phyloP scores from a whole-genome alignment of 805 yeast species.

The Schizosaccharomyces japonicus region DNA sequence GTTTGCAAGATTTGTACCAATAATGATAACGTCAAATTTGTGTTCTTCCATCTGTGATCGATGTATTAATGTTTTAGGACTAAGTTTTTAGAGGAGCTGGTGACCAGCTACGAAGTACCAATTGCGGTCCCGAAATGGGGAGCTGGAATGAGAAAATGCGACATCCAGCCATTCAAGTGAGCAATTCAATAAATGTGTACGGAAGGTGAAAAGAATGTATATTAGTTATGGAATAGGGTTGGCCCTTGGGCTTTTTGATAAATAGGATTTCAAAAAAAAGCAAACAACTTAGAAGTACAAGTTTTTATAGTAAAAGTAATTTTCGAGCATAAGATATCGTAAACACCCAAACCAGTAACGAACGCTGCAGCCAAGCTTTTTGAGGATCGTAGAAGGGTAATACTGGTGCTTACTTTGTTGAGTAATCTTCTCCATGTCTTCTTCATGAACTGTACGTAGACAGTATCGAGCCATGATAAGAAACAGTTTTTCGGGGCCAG shows the following conservation, averaged over 20 bases:
- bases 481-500: constrained; percentile 73
- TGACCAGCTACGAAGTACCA: too few relatives aligned
- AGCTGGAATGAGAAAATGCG: too few relatives aligned
- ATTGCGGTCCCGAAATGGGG: too few relatives aligned
- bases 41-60: too few relatives aligned
- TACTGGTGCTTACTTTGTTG: too few relatives aligned
- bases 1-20: not conserved
- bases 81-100: too few relatives aligned
- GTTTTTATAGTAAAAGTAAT: not conserved
- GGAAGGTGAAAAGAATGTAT: too few relatives aligned
- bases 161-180: too few relatives aligned
- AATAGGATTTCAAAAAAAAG: not conserved
- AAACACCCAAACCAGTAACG: not conserved
- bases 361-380: not conserved
- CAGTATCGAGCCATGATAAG: constrained; percentile 77
- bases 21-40: not conserved
- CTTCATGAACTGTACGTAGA: constrained; percentile 54
- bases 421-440: constrained; percentile 14
- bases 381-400: not conserved
- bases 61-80: too few relatives aligned
- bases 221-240: too few relatives aligned
- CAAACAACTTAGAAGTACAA: not conserved
- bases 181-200: too few relatives aligned
- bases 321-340: not conserved
- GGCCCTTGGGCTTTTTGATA: too few relatives aligned